Evolutionary conservation across 441 rosid species (phyloP).

Genomic region (Heliophila coronopifolia): DNA sequence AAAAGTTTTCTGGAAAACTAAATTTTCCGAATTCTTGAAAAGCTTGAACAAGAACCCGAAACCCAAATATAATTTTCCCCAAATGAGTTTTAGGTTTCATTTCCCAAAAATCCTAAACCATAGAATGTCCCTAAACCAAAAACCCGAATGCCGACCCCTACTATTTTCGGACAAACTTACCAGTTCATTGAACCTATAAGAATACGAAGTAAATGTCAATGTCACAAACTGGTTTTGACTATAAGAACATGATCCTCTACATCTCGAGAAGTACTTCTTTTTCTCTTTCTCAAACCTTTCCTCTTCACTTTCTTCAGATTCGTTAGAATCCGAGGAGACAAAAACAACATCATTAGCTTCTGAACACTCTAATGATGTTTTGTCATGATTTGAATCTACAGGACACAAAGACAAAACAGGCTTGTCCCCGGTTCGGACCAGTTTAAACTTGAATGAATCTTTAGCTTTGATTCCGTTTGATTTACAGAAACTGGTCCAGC

Average conservation of each 20-base stretch:
- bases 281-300: neutral
- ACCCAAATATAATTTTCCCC: no score
- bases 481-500: slow-evolving; percentile 22
- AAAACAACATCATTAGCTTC: neutral
- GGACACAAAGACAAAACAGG: slow-evolving; percentile 17
- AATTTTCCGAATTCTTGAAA: no score
- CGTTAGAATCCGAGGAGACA: neutral
- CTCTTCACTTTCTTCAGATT: neutral
- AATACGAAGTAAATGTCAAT: slow-evolving; percentile 9
- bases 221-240: slow-evolving; percentile 3
- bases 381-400: neutral
- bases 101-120: neutral
- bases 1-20: no score
- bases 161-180: neutral
- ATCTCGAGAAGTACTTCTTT: neutral
- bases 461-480: slow-evolving; percentile 11
- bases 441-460: slow-evolving; percentile 4
- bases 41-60: no score
- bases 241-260: slow-evolving; percentile 21
- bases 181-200: neutral
- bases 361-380: neutral
- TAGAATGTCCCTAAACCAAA: no score
- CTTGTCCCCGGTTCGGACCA: neutral
- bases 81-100: no score
- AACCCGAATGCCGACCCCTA: no score